Conservation (phyloP, 1,284 basidiomycete genomes). For the Gomphus bonarii region DNA sequence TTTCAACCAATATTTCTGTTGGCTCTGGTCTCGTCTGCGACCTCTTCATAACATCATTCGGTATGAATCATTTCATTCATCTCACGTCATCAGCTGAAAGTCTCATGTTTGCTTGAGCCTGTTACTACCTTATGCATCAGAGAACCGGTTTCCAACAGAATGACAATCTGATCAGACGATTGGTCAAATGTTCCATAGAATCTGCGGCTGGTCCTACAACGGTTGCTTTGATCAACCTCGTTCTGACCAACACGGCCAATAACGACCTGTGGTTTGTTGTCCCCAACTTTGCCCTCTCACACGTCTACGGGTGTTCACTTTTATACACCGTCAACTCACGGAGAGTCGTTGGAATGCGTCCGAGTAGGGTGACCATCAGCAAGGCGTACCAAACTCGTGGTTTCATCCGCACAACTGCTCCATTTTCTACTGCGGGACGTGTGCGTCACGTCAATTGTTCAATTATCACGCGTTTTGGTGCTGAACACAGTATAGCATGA, state of each 20-base stretch:
- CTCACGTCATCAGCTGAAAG: background rate
- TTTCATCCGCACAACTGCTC: too few relatives aligned
- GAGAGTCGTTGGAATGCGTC: background rate
- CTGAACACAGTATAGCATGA: too few relatives aligned
- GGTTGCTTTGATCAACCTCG: slow-evolving; percentile 3
- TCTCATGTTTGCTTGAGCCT: background rate
- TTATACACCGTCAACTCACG: background rate
- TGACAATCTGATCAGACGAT: background rate
- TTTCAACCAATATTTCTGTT: background rate
- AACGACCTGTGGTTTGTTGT: slow-evolving; percentile 5
- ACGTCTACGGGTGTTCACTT: slow-evolving; percentile 1
- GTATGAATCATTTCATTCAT: background rate
- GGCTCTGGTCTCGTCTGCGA: slow-evolving; percentile 5
- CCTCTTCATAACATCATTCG: slow-evolving; percentile 6
- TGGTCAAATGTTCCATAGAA: background rate
- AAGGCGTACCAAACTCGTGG: too few relatives aligned
- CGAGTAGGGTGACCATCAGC: background rate
- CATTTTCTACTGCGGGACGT: too few relatives aligned
- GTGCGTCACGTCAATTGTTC: too few relatives aligned
- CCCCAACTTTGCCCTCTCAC: background rate
- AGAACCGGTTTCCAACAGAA: background rate
- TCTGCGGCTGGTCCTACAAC: slow-evolving; percentile 5
- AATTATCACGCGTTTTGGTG: too few relatives aligned
- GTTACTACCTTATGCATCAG: background rate
- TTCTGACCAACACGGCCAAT: background rate